phyloP scores from a whole-genome alignment of 2,329 filamentous ascomycete species.

The Aspergillus sp. region DNA sequence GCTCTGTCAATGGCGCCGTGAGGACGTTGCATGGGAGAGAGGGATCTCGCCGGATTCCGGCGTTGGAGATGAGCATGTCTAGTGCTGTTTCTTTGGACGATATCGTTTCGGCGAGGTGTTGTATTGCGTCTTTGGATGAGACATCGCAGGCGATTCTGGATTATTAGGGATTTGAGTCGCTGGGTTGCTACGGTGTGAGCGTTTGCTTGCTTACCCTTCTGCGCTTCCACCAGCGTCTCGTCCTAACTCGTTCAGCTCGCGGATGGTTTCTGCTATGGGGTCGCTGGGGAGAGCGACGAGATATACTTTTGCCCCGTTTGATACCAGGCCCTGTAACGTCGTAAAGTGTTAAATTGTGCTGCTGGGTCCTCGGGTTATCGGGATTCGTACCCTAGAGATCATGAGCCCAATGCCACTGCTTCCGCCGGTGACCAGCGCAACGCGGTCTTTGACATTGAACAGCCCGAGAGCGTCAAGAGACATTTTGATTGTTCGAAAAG shows the following conservation, averaged over 20 bases:
- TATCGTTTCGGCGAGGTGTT: conserved; percentile 27
- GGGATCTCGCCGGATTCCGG: conserved; percentile 50
- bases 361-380: not conserved
- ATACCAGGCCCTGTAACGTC: conserved; percentile 40
- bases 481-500: not conserved
- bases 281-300: conserved; percentile 44
- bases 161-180: too few relatives aligned
- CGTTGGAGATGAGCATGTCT: conserved; percentile 53
- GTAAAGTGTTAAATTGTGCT: not conserved
- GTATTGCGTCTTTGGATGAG: conserved; percentile 42
- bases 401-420: conserved; percentile 50
- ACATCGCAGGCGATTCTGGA: not conserved
- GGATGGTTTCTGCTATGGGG: conserved; percentile 40
- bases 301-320: conserved; percentile 51
- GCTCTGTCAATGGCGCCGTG: conserved; percentile 40
- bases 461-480: conserved; percentile 13
- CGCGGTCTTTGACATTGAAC: conserved; percentile 41
- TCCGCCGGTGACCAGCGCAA: conserved; percentile 47
- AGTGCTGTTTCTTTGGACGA: conserved; percentile 40
- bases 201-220: not conserved
- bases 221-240: conserved; percentile 25
- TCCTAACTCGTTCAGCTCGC: conserved; percentile 43
- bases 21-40: conserved; percentile 46
- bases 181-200: too few relatives aligned
- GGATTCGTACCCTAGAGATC: conserved; percentile 42